A percentile compares a stretch with the other conserved stretches of the same genome.
Evolutionary conservation across 768 basidiomycete species (phyloP).

Genomic region (Auriculariales sp.): DNA sequence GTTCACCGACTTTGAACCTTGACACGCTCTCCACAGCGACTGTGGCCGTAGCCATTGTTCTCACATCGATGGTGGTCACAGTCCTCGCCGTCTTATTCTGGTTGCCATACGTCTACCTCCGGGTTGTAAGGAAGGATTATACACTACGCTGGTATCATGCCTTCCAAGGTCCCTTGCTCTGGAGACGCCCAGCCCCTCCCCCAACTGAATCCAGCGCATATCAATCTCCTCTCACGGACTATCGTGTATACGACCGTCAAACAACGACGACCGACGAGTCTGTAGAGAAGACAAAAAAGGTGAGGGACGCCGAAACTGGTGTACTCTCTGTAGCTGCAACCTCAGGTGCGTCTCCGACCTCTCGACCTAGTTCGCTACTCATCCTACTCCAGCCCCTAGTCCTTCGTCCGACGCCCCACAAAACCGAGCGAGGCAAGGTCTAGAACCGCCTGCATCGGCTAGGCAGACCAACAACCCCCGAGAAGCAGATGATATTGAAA

Average conservation of each 20-base stretch:
- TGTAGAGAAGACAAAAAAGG: too few species aligned
- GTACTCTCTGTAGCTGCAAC: too few species aligned
- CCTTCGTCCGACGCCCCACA: too few species aligned
- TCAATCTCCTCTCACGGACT: constrained; percentile 16
- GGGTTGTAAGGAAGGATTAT: constrained; percentile 25
- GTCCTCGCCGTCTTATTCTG: constrained; percentile 22
- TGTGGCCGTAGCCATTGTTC: constrained; percentile 20
- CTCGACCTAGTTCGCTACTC: too few species aligned
- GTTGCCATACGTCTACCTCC: constrained; percentile 23
- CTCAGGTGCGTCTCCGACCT: too few species aligned
- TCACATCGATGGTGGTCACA: constrained; percentile 19
- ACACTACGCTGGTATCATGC: constrained; percentile 24
- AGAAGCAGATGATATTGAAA: too few species aligned
- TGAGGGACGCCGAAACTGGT: too few species aligned
- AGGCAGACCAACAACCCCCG: too few species aligned
- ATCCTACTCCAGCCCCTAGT: too few species aligned
- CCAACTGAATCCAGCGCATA: constrained; percentile 12
- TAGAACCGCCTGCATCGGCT: too few species aligned
- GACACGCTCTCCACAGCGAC: constrained; percentile 14
- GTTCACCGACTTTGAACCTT: constrained; percentile 21
- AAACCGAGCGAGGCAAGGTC: too few species aligned
- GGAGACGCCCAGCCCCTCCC: constrained; percentile 18
- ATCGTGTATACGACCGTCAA: constrained; percentile 10
- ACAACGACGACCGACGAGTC: too few species aligned
- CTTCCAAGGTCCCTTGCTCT: constrained; percentile 25